Evolutionary conservation across 805 yeast genomes (phyloP), one percentile per base, ranked within the genome.

Genomic region (Candida suzukii): DNA sequence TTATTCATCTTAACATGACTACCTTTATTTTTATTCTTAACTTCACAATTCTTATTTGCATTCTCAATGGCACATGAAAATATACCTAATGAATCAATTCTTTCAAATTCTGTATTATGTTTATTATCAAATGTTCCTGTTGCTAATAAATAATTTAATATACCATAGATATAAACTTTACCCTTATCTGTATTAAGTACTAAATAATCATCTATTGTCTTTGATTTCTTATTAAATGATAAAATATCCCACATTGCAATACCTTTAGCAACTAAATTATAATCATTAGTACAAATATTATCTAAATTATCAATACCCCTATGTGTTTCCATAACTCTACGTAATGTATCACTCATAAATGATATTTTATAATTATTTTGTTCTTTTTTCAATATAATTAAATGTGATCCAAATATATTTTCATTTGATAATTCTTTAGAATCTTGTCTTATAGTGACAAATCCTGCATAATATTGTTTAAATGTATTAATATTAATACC

Each of bases 201-300:
- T 28, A 38, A 20, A 21, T 38, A 38, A 22, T 38, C 40, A 8
- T 20, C 21, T 11, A 38, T 2, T 6, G 4, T 17, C n/a, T 17
- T 8, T 5, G 20, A 14, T 7, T 20, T 14, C 8, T 24, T 17
- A 16, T 30, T 16, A 12, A 18, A 8, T 11, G 35, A 29, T 4
- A 38, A 7, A 3, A 38, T 16, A 38, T 38, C 40, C 40, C 40
- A 38, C 10, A 35, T 28, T 11, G 35, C 40, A 17, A 38, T 36
- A 11, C 14, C 16, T 25, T 19, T 19, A 12, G 18, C 25, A 14
- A 27, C 18, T 16, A 16, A 12, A 10, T 12, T 11, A 7, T 5
- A 13, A n/a, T n/a, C n/a, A n/a, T n/a, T n/a, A n/a, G n/a, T n/a
- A n/a, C n/a, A n/a, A n/a, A n/a, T n/a, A n/a, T n/a, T n/a, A n/a